These are phyloP conservation scores for Jacaranda mimosifolia DNA, from an alignment of 257 asterid genomes.

Conservation along the genomic window DNA sequence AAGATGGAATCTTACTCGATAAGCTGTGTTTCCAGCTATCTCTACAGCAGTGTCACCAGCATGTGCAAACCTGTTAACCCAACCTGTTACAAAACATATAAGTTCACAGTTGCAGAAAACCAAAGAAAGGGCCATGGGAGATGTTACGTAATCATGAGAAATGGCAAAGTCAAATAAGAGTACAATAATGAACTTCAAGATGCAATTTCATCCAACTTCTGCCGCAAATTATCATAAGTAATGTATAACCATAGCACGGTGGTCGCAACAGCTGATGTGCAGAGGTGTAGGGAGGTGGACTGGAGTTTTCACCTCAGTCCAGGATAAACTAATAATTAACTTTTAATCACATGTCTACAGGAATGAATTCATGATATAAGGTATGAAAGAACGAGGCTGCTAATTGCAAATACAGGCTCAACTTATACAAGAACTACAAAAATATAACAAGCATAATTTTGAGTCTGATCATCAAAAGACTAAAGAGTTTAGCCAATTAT, in stretches of 20 bases:
- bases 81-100: conserved; percentile 61
- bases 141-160: conserved; percentile 15
- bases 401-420: background rate
- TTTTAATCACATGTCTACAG: too few relatives aligned
- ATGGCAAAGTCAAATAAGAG: conserved; percentile 12
- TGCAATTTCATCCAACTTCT: conserved; percentile 3
- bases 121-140: conserved; percentile 1
- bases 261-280: background rate
- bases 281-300: background rate
- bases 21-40: conserved; percentile 92
- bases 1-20: conserved; percentile 61
- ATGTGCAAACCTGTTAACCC: conserved; percentile 96
- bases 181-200: background rate
- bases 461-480: background rate
- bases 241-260: background rate
- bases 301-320: background rate
- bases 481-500: background rate
- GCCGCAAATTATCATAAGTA: background rate
- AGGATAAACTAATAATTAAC: too few relatives aligned
- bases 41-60: conserved; percentile 96
- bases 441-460: background rate
- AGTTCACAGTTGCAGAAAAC: conserved; percentile 29
- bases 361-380: conserved; percentile 1
- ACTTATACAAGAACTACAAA: conserved; percentile 3
- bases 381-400: background rate